phyloP scores from a whole-genome alignment of 768 basidiomycete genomes.

The Strobilomyces echinocephalus region DNA sequence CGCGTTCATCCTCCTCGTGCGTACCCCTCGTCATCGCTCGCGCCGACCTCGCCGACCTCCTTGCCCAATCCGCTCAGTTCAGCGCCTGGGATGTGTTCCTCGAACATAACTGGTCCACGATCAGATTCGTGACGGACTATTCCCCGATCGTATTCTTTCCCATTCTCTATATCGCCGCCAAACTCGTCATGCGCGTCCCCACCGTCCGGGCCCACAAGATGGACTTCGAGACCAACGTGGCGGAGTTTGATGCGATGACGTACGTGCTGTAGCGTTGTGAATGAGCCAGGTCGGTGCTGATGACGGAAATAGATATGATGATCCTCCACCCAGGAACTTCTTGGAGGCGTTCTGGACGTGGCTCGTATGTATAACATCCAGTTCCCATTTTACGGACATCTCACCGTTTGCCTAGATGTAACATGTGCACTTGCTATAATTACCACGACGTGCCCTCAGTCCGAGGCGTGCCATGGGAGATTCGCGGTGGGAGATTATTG shows the following conservation, averaged over 20 bases:
- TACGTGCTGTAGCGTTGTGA: not conserved
- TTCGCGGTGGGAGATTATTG: not conserved
- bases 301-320: slow-evolving; percentile 18
- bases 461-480: no score
- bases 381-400: not conserved
- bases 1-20: not conserved
- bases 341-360: slow-evolving; percentile 26
- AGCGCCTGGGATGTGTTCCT: slow-evolving; percentile 39
- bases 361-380: slow-evolving; percentile 17
- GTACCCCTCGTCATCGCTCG: no score
- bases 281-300: not conserved
- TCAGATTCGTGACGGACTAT: slow-evolving; percentile 38
- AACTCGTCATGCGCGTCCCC: slow-evolving; percentile 10
- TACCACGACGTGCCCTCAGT: not conserved
- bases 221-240: slow-evolving; percentile 24
- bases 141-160: slow-evolving; percentile 43
- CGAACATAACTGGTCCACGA: slow-evolving; percentile 32
- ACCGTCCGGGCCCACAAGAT: slow-evolving; percentile 14
- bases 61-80: slow-evolving; percentile 21
- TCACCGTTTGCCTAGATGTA: slow-evolving; percentile 9
- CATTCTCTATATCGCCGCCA: slow-evolving; percentile 36
- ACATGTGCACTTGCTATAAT: not conserved
- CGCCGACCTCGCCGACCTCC: no score
- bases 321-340: slow-evolving; percentile 25
- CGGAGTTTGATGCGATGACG: slow-evolving; percentile 29